phyloP scores from a whole-genome alignment of 2,329 filamentous ascomycete genomes.

The Diplodia intermedia region DNA sequence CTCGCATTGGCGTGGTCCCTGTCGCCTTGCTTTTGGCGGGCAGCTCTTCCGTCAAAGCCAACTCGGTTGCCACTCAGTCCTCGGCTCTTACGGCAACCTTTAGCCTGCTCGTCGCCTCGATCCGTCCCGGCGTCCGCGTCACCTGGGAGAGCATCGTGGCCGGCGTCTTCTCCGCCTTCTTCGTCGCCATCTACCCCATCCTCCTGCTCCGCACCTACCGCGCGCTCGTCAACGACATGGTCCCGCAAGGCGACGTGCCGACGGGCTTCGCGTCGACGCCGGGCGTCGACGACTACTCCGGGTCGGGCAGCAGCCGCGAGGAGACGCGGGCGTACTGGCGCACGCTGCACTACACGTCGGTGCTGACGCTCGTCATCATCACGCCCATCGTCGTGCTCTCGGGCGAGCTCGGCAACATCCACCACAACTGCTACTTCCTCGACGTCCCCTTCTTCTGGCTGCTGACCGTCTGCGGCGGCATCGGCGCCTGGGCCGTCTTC shows the following conservation, averaged over 20 bases:
- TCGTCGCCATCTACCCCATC: constrained; percentile 60
- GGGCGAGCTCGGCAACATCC: constrained; percentile 58
- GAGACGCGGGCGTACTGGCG: constrained; percentile 60
- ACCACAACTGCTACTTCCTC: constrained; percentile 61
- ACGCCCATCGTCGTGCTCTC: constrained; percentile 58
- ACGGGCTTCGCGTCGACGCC: constrained; percentile 45
- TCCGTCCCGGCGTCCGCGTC: constrained; percentile 55
- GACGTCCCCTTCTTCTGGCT: constrained; percentile 64
- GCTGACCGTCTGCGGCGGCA: constrained; percentile 57
- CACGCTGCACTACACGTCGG: constrained; percentile 59
- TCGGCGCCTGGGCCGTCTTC: constrained; percentile 58
- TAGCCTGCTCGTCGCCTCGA: constrained; percentile 58
- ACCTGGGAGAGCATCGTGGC: constrained; percentile 61
- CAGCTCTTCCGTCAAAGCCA: constrained; percentile 54
- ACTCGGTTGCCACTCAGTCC: constrained; percentile 58
- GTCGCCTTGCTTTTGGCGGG: constrained; percentile 58
- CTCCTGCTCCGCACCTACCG: constrained; percentile 59
- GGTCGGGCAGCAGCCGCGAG: constrained; percentile 49
- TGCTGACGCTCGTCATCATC: constrained; percentile 58
- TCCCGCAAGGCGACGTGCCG: constrained; percentile 55
- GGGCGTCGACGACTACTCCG: constrained; percentile 4
- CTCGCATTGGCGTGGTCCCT: constrained; percentile 60
- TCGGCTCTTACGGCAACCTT: constrained; percentile 59
- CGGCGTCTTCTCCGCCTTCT: constrained; percentile 60
- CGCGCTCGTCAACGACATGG: constrained; percentile 52